phyloP scores from a whole-genome alignment of 1,284 basidiomycete species.

The Fomitopsis pinicola region DNA sequence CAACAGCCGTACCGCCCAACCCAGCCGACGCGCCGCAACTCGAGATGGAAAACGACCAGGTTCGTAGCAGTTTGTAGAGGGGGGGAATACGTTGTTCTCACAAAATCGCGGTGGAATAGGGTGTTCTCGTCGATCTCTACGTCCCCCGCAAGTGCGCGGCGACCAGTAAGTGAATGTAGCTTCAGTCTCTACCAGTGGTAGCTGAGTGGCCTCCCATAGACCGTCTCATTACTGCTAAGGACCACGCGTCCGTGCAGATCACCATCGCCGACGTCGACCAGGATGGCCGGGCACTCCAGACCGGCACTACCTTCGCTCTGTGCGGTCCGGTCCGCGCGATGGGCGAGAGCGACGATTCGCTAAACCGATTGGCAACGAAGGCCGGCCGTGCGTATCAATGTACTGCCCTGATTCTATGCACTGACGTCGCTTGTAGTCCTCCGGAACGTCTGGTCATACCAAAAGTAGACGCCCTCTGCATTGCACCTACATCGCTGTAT shows the following conservation, averaged over 20 bases:
- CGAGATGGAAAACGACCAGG: slow-evolving; percentile 80
- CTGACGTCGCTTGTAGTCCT: slow-evolving; percentile 43
- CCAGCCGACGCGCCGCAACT: slow-evolving; percentile 22
- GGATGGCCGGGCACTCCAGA: slow-evolving; percentile 83
- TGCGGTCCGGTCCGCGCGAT: slow-evolving; percentile 91
- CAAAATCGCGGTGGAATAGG: slow-evolving; percentile 44
- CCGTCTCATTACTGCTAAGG: slow-evolving; percentile 97
- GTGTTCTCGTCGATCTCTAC: slow-evolving; percentile 99
- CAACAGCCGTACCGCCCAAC: slow-evolving; percentile 20
- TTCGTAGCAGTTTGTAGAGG: slow-evolving; percentile 24
- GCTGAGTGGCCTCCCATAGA: slow-evolving; percentile 39
- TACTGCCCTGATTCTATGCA: slow-evolving; percentile 3
- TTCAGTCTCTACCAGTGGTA: background rate
- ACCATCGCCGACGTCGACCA: slow-evolving; percentile 94
- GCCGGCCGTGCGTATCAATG: slow-evolving; percentile 78
- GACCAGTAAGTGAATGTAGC: slow-evolving; percentile 64
- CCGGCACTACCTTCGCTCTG: slow-evolving; percentile 91
- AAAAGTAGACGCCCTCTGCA: slow-evolving; percentile 48
- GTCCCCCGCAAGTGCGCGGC: slow-evolving; percentile 99
- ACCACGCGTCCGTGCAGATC: slow-evolving; percentile 98
- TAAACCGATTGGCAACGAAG: slow-evolving; percentile 96
- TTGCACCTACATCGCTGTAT: background rate
- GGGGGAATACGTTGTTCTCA: slow-evolving; percentile 8
- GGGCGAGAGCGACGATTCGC: slow-evolving; percentile 95
- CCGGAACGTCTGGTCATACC: slow-evolving; percentile 73